Conservation (phyloP, 352 stramenopile genomes). For the Poterioochromonas sp. region DNA sequence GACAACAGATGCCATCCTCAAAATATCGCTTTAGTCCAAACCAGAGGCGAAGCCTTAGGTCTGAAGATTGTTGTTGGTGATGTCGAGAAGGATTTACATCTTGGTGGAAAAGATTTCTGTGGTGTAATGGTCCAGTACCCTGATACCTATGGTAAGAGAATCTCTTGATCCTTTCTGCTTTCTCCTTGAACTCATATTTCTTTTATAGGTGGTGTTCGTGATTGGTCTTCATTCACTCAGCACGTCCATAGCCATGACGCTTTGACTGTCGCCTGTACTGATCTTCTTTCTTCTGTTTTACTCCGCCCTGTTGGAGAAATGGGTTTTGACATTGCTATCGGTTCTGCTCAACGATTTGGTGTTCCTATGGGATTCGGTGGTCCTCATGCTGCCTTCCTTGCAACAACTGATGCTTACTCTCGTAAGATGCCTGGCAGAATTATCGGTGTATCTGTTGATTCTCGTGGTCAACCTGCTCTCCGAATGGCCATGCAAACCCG, state of each 20-base stretch:
- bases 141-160: slow-evolving; percentile 83
- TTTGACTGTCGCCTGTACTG: slow-evolving; percentile 88
- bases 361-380: slow-evolving; percentile 98
- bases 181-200: not conserved
- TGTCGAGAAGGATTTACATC: slow-evolving; percentile 60
- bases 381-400: slow-evolving; percentile 92
- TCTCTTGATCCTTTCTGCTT: not conserved
- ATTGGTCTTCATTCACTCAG: not conserved
- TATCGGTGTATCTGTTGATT: slow-evolving; percentile 95
- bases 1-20: slow-evolving; percentile 76
- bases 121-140: slow-evolving; percentile 97
- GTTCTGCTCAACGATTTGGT: slow-evolving; percentile 94
- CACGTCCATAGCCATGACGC: slow-evolving; percentile 67
- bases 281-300: slow-evolving; percentile 89
- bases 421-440: slow-evolving; percentile 94
- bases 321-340: slow-evolving; percentile 93
- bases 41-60: slow-evolving; percentile 70
- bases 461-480: slow-evolving; percentile 81
- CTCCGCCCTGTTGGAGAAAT: slow-evolving; percentile 83
- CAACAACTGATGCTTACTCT: slow-evolving; percentile 75
- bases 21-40: slow-evolving; percentile 78
- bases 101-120: slow-evolving; percentile 70
- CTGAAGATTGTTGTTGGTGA: slow-evolving; percentile 87
- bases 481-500: slow-evolving; percentile 99
- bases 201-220: not conserved